Evolutionary conservation across 768 basidiomycete genomes (phyloP).

Genomic region (Candolleomyces eurysporus): DNA sequence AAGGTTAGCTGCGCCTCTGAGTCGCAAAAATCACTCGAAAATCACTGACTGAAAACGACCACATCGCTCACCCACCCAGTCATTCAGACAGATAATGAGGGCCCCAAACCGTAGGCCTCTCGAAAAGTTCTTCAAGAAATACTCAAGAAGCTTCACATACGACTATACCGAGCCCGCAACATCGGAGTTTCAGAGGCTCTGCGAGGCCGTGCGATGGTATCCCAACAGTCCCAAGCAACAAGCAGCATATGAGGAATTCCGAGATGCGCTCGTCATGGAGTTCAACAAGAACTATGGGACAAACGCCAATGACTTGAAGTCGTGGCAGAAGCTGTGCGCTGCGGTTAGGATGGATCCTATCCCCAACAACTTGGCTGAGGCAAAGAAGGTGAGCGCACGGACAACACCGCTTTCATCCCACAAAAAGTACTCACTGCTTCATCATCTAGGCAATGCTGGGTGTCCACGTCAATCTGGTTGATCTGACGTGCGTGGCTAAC

Average conservation of each 20-base stretch:
- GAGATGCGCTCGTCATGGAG: constrained; percentile 11
- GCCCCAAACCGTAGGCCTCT: no score
- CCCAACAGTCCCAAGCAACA: constrained; percentile 3
- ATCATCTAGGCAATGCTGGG: neutral
- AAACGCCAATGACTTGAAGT: neutral
- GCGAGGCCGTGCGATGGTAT: constrained; percentile 14
- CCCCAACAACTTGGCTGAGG: neutral
- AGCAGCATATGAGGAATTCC: constrained; percentile 19
- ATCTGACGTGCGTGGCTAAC: constrained; percentile 2
- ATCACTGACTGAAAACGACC: no score
- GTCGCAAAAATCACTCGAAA: no score
- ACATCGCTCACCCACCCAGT: no score
- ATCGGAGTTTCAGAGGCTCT: constrained; percentile 25
- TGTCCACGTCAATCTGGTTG: constrained; percentile 11
- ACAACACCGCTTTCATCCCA: no score
- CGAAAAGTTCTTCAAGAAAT: neutral
- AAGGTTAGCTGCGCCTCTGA: no score
- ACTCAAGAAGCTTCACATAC: neutral
- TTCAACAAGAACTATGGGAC: constrained; percentile 13
- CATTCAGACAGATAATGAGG: no score
- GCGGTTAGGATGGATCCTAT: neutral
- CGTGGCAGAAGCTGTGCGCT: constrained; percentile 9
- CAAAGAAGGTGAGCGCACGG: neutral
- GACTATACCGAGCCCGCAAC: neutral
- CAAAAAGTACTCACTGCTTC: neutral